A percentile compares a stretch with the other conserved stretches of the same genome.
Conservation (phyloP, 1,139 yeast species). For the Diutina sp. region DNA sequence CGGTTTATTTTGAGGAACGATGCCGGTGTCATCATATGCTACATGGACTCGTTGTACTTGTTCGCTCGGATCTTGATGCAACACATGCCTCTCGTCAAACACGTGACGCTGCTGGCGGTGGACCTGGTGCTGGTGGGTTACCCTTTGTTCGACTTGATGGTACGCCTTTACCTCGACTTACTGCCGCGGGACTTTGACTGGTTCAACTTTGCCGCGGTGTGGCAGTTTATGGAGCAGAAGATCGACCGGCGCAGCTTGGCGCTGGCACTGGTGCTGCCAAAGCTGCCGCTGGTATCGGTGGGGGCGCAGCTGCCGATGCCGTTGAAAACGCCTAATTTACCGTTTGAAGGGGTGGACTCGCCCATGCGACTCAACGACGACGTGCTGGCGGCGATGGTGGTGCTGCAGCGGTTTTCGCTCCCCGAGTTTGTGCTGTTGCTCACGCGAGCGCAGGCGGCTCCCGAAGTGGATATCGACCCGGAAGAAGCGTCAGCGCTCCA, state of each 20-base stretch:
- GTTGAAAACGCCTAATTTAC: neutral
- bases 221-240: neutral
- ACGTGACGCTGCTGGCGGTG: conserved; percentile 10
- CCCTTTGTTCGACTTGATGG: neutral
- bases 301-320: neutral
- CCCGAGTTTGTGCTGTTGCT: neutral
- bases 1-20: conserved; percentile 26
- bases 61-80: conserved; percentile 20
- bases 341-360: neutral
- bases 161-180: neutral
- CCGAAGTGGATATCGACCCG: neutral
- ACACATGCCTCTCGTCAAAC: conserved; percentile 26
- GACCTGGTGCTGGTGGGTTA: conserved; percentile 11
- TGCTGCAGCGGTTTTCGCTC: neutral
- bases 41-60: conserved; percentile 27
- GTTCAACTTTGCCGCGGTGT: neutral
- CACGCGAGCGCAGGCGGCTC: neutral
- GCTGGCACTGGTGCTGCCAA: neutral
- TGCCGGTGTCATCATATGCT: conserved; percentile 26
- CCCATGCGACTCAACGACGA: neutral
- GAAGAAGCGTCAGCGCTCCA: neutral
- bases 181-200: conserved; percentile 1
- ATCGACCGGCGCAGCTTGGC: neutral
- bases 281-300: neutral
- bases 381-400: neutral